A percentile compares a stretch with the other conserved stretches of the same genome.
phyloP scores from a whole-genome alignment of 495 filamentous ascomycete genomes.

The Pyrenopolyporus hunteri region DNA sequence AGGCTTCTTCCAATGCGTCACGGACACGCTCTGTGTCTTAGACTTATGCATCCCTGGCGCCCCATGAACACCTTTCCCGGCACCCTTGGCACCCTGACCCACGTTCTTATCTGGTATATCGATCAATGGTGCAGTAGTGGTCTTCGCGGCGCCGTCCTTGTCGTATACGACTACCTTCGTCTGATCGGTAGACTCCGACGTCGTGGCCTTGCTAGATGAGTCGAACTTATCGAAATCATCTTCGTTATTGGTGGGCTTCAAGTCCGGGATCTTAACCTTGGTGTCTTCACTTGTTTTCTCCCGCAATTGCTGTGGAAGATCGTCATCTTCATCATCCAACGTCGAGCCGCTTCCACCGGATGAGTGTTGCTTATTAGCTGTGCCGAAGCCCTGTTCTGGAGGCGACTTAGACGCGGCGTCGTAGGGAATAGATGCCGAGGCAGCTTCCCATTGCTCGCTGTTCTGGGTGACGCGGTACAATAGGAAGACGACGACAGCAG shows the following conservation, averaged over 20 bases:
- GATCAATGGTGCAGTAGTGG: conserved; percentile 40
- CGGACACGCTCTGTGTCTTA: conserved; percentile 33
- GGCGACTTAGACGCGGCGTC: conserved; percentile 33
- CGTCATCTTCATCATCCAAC: conserved; percentile 22
- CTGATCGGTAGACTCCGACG: conserved; percentile 24
- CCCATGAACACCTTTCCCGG: conserved; percentile 29
- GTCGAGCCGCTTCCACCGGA: conserved; percentile 7
- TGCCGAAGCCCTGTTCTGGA: conserved; percentile 22
- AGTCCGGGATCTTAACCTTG: conserved; percentile 45
- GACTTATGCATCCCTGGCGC: conserved; percentile 19
- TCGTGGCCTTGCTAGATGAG: conserved; percentile 12
- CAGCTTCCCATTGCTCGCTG: conserved; percentile 52
- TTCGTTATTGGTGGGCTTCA: conserved; percentile 42
- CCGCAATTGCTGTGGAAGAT: conserved; percentile 12
- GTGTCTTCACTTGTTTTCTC: conserved; percentile 28
- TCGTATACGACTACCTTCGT: conserved; percentile 47
- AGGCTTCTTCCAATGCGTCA: conserved; percentile 69
- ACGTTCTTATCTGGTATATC: conserved; percentile 45
- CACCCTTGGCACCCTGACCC: conserved; percentile 40
- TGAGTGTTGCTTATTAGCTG: conserved; percentile 14
- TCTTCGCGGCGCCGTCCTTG: conserved; percentile 48
- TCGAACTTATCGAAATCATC: conserved; percentile 28
- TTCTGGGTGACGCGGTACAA: conserved; percentile 68
- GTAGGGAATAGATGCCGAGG: conserved; percentile 38
- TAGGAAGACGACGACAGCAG: conserved; percentile 66